phyloP scores from a whole-genome alignment of 2,329 filamentous ascomycete genomes.

The Elsinoe fawcettii region DNA sequence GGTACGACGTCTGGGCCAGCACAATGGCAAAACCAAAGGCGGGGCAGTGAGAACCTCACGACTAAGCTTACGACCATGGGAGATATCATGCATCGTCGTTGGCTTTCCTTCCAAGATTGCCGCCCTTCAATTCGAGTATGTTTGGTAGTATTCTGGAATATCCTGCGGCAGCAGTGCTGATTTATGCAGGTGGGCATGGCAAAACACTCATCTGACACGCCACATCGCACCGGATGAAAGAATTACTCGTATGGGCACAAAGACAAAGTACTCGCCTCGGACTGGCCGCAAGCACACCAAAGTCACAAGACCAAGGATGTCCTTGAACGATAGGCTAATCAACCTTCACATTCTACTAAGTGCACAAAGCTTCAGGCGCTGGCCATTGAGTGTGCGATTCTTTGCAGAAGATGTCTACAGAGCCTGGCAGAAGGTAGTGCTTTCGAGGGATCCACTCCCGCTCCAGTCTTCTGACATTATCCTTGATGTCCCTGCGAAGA shows the following conservation, averaged over 20 bases:
- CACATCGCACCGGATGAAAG: constrained; percentile 63
- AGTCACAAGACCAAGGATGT: constrained; percentile 51
- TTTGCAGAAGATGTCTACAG: constrained; percentile 62
- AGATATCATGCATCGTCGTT: constrained; percentile 78
- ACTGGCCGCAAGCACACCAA: constrained; percentile 38
- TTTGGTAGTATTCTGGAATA: constrained; percentile 19
- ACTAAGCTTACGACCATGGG: constrained; percentile 69
- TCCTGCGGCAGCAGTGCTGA: not conserved
- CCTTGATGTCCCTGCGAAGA: not conserved
- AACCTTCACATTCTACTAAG: constrained; percentile 75
- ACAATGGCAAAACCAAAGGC: constrained; percentile 78
- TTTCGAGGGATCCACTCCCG: constrained; percentile 2
- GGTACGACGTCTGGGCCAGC: constrained; percentile 73
- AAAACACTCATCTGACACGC: constrained; percentile 71
- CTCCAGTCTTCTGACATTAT: constrained; percentile 6
- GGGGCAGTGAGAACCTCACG: constrained; percentile 71
- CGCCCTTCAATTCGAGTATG: constrained; percentile 88
- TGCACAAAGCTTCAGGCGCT: constrained; percentile 69
- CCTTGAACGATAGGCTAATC: constrained; percentile 61
- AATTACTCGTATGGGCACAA: constrained; percentile 42
- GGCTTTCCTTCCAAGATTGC: constrained; percentile 83
- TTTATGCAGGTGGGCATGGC: constrained; percentile 71
- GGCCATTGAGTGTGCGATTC: constrained; percentile 77
- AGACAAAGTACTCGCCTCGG: constrained; percentile 29
- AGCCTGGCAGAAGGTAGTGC: constrained; percentile 51